Base-by-base conservation (phyloP, 2,329 filamentous ascomycete genomes). In the Mariannaea elegans region DNA sequence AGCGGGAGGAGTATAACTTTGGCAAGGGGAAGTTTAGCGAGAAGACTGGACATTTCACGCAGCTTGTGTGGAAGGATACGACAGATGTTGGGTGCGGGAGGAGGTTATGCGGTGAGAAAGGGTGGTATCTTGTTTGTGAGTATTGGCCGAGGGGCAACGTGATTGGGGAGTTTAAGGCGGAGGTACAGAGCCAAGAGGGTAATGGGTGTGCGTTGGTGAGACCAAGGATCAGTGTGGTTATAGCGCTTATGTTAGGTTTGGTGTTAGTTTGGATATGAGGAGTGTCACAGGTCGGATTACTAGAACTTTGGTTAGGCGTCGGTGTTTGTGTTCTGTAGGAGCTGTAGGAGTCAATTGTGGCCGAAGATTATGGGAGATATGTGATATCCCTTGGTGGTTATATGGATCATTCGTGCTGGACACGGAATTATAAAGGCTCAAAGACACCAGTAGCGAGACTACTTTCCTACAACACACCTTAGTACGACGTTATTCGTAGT, bases 121-220 rank as follows among this genome's bases (percentile, higher is more conserved):
- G 87, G 0, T 91, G 87, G 85, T 90, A 85, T 73, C 77, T 91
- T 1, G 87, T 87, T 21, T 92, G 89, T 66, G 88, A 91, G 76
- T 92, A 91, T 74, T 88, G 80, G 78, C 89, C 90, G 1, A 73
- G 80, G 1, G 90, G 90, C 0, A 92, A 92, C 68, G 78, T 91
- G 0, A 70, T 81, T 2, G 85, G 83, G 0, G 71, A 78, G 63
- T 87, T 84, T 58, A 75, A 71, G 32, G 75, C 81, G 0, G 65
- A 77, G 56, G 76, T 77, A 4, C 41, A 62, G 4, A 36, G 32
- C 13, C 62, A 63, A n/a, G 49, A 67, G 38, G 68, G 67, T 47
- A 59, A 58, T 1, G 53, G 42, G 13, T 65, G 51, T 5, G 24
- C 3, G 59, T 18, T 14, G 21, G 8, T 42, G 19, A 7, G 4